Conservation (phyloP, 257 asterid genomes). For the Nicotiana benthamiana region DNA sequence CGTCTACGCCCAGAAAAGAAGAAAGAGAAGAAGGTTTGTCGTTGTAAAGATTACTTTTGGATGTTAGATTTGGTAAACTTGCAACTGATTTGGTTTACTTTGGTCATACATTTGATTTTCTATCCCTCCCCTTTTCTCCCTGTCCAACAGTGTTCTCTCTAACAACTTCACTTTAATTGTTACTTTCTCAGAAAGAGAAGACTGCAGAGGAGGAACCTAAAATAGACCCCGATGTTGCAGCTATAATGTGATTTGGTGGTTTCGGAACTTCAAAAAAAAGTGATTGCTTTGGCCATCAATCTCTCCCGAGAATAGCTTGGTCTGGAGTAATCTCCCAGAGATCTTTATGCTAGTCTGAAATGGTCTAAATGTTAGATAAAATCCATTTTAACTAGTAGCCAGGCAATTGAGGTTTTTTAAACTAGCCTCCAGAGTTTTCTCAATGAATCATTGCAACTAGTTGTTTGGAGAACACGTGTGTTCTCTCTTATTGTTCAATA, state of each 20-base stretch:
- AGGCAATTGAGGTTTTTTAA: too few species aligned
- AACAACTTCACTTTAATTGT: neutral
- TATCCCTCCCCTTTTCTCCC: neutral
- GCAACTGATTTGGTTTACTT: too few species aligned
- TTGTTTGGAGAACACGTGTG: too few species aligned
- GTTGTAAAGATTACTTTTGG: neutral
- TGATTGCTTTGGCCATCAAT: conserved; percentile 19
- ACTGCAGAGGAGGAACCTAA: conserved; percentile 79
- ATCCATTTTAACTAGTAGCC: neutral
- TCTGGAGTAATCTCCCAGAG: conserved; percentile 5
- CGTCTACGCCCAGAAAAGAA: conserved; percentile 83
- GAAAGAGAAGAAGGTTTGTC: conserved; percentile 87
- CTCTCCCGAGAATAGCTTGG: neutral
- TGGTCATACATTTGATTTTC: too few species aligned
- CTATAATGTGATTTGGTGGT: conserved; percentile 97
- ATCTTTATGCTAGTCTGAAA: neutral
- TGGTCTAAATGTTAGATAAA: neutral
- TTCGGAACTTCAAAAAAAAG: conserved; percentile 67
- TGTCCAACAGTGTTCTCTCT: neutral
- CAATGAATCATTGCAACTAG: too few species aligned
- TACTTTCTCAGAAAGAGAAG: conserved; percentile 60
- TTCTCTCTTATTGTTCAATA: too few species aligned
- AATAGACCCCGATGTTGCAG: conserved; percentile 86
- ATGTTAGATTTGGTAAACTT: neutral
- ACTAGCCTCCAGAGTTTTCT: too few species aligned